Base-by-base conservation (phyloP, 371 early-diverging fungal species). In the Blakeslea trispora region DNA sequence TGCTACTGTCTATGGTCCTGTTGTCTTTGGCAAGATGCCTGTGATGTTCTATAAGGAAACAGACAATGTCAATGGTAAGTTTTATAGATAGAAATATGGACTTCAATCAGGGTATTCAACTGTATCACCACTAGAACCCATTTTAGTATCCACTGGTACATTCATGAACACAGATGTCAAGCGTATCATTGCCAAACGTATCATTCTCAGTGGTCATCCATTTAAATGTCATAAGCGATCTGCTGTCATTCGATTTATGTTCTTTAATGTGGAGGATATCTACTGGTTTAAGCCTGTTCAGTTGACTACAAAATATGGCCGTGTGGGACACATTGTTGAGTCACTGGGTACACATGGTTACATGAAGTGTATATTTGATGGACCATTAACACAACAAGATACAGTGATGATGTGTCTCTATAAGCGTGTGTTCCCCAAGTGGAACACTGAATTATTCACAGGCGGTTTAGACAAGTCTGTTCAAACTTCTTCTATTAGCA, bases 271-370 rank as follows among this genome's bases (percentile, higher is more conserved):
- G 41, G 85, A 90, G 17, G 98, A 98, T 75, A 85, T 97, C 50
- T 73, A 81, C 59, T 96, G 91, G 85, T 98, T 96, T 74, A 93
- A 92, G 74, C 96, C 97, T 19, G 83, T 98, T 8, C 94, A 96
- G 69, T 77, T 98, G 43, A 68, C 75, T 39, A 95, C 97, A 18
- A 96, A 96, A 72, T 73, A 85, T 40, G 97, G 98, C 22, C 89
- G 93, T 48, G 83, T 79, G 2, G 98, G 98, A 11, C 96, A 96
- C 69, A 96, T 98, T 57, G 71, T 74, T 35, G 97, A 96, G 60
- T 87, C 90, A 31, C 69, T 97, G 45, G 98, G 98, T 59, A 97
- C 96, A n/a, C 96, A 96, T 61, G 98, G 98, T 21, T 93, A 95
- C 72, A 96, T 95, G 94, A 97, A 97, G 76, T 94, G 95, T 68